Conservation (phyloP, 805 yeast species). For the Scheffersomyces ergatensis region DNA sequence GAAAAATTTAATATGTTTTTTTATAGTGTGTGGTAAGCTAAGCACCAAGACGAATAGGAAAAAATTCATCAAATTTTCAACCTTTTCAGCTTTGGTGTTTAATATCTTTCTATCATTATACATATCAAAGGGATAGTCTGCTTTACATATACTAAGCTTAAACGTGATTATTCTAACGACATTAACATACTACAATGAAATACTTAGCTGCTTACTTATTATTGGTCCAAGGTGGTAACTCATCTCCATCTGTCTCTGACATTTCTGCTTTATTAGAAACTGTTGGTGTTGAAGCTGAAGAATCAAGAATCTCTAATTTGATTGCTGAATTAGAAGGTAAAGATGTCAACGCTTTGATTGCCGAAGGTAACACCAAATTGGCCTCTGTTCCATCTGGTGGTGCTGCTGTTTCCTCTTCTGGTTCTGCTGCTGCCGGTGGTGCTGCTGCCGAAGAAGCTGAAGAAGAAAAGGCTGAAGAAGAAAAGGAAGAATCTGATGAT, state of each 20-base stretch:
- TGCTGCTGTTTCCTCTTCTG: conserved; percentile 82
- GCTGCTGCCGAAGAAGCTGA: conserved; percentile 71
- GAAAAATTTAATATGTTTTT: too few relatives aligned
- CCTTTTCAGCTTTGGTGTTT: too few relatives aligned
- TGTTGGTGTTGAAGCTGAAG: conserved; percentile 95
- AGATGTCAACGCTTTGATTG: conserved; percentile 82
- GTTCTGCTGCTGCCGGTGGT: conserved; percentile 69
- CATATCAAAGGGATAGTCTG: conserved; percentile 81
- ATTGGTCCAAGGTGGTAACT: conserved; percentile 95
- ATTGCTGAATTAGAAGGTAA: conserved; percentile 91
- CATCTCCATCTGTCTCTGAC: conserved; percentile 91
- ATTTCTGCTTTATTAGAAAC: conserved; percentile 85
- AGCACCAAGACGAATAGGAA: too few relatives aligned
- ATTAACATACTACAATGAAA: conserved; percentile 54
- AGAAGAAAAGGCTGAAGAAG: conserved; percentile 67
- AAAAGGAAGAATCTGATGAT: conserved; percentile 59
- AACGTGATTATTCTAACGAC: conserved; percentile 65
- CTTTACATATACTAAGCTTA: conserved; percentile 55
- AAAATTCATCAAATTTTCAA: too few relatives aligned
- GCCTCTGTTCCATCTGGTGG: conserved; percentile 98
- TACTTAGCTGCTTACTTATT: conserved; percentile 99
- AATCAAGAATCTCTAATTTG: conserved; percentile 76
- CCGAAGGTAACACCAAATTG: conserved; percentile 94
- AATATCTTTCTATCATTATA: too few relatives aligned
- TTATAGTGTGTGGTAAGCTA: too few relatives aligned